These are phyloP conservation scores for Cymbopogon flexuosus DNA, from an alignment of 202 grass and related monocot species.

Conservation along the genomic window DNA sequence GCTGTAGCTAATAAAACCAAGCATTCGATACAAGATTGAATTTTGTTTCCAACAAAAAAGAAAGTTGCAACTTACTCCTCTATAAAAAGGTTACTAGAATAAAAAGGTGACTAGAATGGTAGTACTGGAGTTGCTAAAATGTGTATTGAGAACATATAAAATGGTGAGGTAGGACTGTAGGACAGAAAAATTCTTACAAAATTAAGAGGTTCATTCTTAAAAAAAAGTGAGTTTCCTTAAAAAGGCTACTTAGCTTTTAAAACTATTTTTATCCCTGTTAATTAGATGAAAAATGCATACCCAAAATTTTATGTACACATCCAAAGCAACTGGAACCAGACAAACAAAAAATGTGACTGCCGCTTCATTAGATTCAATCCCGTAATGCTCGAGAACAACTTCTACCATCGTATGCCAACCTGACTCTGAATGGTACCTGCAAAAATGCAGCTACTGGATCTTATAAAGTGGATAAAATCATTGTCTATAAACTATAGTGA, in stretches of 20 bases:
- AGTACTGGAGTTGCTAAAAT: not conserved
- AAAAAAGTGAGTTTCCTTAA: not conserved
- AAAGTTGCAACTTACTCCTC: not conserved
- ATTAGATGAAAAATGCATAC: conserved; percentile 30
- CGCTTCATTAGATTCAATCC: conserved; percentile 75
- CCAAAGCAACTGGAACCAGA: conserved; percentile 71
- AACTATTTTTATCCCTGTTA: not conserved
- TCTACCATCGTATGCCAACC: conserved; percentile 81
- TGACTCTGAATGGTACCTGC: conserved; percentile 81
- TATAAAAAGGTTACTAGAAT: not conserved
- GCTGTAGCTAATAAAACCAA: not conserved
- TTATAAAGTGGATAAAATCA: not conserved
- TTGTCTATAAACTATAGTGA: not conserved
- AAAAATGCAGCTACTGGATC: conserved; percentile 26
- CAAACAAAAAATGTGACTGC: conserved; percentile 80
- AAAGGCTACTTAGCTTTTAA: not conserved
- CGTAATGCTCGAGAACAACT: conserved; percentile 75
- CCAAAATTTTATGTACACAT: conserved; percentile 89
- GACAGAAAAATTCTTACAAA: not conserved
- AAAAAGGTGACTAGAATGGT: not conserved
- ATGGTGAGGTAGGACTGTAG: not conserved
- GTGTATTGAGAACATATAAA: not conserved
- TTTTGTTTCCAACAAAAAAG: not conserved
- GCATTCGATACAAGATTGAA: not conserved
- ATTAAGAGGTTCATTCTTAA: not conserved